Evolutionary conservation across 2,329 filamentous ascomycete genomes (phyloP).

Genomic region (Ustilaginoidea virens): DNA sequence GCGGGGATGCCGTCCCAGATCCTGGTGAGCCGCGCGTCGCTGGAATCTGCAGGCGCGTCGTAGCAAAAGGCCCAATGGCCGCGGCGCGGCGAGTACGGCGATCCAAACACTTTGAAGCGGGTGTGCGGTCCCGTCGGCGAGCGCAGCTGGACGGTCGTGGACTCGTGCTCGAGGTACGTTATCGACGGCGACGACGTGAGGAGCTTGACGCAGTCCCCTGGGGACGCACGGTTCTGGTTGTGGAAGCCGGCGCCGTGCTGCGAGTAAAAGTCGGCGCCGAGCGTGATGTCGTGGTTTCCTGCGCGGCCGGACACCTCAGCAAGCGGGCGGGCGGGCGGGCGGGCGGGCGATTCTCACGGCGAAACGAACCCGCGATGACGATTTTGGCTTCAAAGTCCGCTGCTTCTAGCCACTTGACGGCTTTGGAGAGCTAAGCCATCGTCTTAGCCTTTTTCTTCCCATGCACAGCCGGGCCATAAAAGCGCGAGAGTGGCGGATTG

Average conservation of each 20-base stretch:
- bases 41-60: constrained; percentile 12
- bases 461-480: too few relatives aligned
- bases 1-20: constrained; percentile 48
- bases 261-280: constrained; percentile 47
- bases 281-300: constrained; percentile 65
- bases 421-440: constrained; percentile 37
- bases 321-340: too few relatives aligned
- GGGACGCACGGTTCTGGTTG: constrained; percentile 37
- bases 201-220: constrained; percentile 36
- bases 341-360: too few relatives aligned
- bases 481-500: too few relatives aligned
- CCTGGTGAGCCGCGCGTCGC: constrained; percentile 11
- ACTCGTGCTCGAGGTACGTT: constrained; percentile 48
- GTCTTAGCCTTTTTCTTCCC: too few relatives aligned
- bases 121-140: constrained; percentile 40
- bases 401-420: constrained; percentile 50
- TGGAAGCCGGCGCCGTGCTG: constrained; percentile 38
- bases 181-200: constrained; percentile 38
- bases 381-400: constrained; percentile 56
- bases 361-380: constrained; percentile 45
- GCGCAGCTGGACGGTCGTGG: constrained; percentile 36
- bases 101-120: constrained; percentile 52
- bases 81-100: constrained; percentile 44
- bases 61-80: constrained; percentile 57
- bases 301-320: too few relatives aligned